phyloP scores from a whole-genome alignment of 2,329 filamentous ascomycete genomes.

The Cercospora sp. region DNA sequence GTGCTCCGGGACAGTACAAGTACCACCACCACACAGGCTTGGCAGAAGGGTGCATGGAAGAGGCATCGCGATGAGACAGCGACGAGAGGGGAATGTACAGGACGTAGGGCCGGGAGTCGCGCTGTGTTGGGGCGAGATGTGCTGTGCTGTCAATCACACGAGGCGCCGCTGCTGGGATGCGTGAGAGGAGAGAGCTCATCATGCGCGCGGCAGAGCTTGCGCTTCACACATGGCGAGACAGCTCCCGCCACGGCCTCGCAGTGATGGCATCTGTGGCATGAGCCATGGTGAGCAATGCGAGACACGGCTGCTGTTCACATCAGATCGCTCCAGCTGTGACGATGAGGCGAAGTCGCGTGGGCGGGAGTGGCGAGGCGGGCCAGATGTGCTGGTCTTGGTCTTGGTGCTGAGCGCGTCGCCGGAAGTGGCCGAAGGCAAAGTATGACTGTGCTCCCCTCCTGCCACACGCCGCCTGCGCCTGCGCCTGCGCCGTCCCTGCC shows the following conservation, averaged over 20 bases:
- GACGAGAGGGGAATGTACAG: neutral
- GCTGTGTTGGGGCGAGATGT: neutral
- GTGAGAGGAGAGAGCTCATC: neutral
- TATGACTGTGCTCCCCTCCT: slow-evolving; percentile 7
- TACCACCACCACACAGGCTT: neutral
- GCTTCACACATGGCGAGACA: neutral
- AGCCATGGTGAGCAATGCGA: neutral
- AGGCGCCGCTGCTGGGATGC: slow-evolving; percentile 1
- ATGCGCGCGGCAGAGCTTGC: neutral
- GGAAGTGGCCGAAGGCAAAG: slow-evolving; percentile 3
- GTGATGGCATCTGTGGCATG: neutral
- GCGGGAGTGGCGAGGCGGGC: neutral
- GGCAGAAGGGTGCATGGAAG: neutral
- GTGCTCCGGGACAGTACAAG: neutral
- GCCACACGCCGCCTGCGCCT: neutral
- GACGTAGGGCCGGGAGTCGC: neutral
- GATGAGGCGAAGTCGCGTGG: neutral
- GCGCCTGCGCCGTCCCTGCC: slow-evolving; percentile 1
- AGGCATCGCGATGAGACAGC: neutral
- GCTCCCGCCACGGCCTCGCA: neutral
- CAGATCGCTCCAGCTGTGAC: neutral
- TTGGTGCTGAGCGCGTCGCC: neutral
- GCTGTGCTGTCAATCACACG: neutral
- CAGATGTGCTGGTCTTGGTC: neutral
- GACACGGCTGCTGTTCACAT: neutral